Percentiles rank a stretch among this genome's conserved stretches.
phyloP scores from a whole-genome alignment of 805 yeast genomes.

The Yarrowia keelungensis region DNA sequence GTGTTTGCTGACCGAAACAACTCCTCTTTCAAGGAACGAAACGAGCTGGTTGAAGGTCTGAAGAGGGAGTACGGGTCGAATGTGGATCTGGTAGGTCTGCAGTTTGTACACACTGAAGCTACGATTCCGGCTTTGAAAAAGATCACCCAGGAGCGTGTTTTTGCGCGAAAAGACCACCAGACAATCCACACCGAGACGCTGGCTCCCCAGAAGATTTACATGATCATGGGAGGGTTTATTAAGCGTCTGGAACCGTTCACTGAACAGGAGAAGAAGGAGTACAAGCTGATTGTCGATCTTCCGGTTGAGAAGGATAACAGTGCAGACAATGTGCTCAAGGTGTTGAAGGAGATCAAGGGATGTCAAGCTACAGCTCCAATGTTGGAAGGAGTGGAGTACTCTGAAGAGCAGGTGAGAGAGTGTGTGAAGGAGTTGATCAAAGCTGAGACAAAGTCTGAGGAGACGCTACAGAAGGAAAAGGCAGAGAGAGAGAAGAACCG shows the following conservation, averaged over 20 bases:
- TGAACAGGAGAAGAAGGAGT: background rate
- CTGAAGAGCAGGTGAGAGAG: background rate
- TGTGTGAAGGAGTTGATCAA: background rate
- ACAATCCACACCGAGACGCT: slow-evolving; percentile 8
- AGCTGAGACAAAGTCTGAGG: background rate
- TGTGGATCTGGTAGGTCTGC: slow-evolving; percentile 8
- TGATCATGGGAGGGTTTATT: slow-evolving; percentile 36
- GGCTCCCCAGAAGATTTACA: slow-evolving; percentile 22
- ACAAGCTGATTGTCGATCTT: background rate
- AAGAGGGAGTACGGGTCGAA: background rate
- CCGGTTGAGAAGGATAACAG: slow-evolving; percentile 3
- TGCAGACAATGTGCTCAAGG: slow-evolving; percentile 19
- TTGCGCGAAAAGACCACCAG: slow-evolving; percentile 17
- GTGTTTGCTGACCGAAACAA: slow-evolving; percentile 86
- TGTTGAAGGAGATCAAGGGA: background rate
- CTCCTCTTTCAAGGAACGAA: slow-evolving; percentile 72
- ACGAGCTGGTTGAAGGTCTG: slow-evolving; percentile 53
- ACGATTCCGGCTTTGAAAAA: slow-evolving; percentile 36
- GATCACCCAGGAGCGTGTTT: slow-evolving; percentile 19
- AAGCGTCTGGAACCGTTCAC: slow-evolving; percentile 30
- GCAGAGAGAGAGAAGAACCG: slow-evolving; percentile 16
- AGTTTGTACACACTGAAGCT: slow-evolving; percentile 5
- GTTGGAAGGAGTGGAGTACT: background rate
- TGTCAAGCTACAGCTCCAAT: background rate
- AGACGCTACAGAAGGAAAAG: slow-evolving; percentile 1